Conservation (phyloP, 176 grass and related monocot species). For the Oryza australiensis region DNA sequence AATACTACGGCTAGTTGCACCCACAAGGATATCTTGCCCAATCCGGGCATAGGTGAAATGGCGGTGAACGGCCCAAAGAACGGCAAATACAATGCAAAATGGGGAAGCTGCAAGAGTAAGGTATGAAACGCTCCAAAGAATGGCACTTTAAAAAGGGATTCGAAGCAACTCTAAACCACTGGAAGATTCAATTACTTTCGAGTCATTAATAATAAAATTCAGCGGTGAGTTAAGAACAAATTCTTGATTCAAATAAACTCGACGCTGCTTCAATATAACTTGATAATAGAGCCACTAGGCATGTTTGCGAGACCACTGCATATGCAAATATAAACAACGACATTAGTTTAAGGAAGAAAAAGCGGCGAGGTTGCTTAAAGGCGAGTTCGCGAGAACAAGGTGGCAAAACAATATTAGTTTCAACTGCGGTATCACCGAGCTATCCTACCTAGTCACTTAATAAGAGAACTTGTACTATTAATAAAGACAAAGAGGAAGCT, state of each 20-base stretch:
- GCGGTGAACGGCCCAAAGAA: no score
- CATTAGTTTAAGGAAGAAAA: constrained; percentile 17
- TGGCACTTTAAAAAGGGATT: no score
- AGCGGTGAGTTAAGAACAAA: no score
- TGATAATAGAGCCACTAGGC: constrained; percentile 90
- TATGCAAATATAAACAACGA: constrained; percentile 23
- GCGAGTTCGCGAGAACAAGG: not conserved
- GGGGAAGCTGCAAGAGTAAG: no score
- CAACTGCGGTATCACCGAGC: not conserved
- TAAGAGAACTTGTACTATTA: not conserved
- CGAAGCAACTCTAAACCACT: no score
- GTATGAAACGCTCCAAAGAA: no score
- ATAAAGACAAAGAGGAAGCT: not conserved
- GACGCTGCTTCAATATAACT: constrained; percentile 45
- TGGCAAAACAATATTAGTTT: not conserved
- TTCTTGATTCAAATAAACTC: constrained; percentile 31
- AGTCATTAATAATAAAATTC: no score
- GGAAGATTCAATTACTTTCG: no score
- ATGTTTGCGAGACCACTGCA: constrained; percentile 98
- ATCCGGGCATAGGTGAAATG: no score
- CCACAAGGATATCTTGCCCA: no score
- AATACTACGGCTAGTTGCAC: no score
- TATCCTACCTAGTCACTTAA: not conserved
- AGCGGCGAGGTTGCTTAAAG: constrained; percentile 2
- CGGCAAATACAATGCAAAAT: no score